Percentiles rank a stretch among this genome's conserved stretches.
These are phyloP conservation scores for Polytrichum formosum DNA, from an alignment of 225 moss, liverwort and hornwort genomes.

Conservation along the genomic window DNA sequence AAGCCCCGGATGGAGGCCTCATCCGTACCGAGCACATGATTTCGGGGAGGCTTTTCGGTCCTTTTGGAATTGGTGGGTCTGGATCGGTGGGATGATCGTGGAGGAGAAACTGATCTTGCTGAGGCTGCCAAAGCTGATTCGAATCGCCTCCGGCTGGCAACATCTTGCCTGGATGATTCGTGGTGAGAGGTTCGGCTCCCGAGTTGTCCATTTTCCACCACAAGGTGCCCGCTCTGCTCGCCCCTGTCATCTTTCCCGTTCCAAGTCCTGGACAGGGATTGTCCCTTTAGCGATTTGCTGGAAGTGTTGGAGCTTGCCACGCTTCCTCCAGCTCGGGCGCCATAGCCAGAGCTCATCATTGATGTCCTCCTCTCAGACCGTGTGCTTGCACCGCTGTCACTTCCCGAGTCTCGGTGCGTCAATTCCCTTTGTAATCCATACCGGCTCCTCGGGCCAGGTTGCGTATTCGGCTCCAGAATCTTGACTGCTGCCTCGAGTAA, in stretches of 20 bases:
- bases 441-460: slow-evolving; percentile 25
- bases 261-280: slow-evolving; percentile 5
- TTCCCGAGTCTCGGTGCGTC: slow-evolving; percentile 7
- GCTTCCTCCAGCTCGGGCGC: slow-evolving; percentile 1
- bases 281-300: slow-evolving; percentile 15
- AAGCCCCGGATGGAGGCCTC: slow-evolving; percentile 48
- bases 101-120: slow-evolving; percentile 9
- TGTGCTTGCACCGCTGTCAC: slow-evolving; percentile 21
- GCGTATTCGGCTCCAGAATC: slow-evolving; percentile 62
- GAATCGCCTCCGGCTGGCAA: background rate
- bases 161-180: slow-evolving; percentile 10
- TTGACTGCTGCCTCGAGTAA: slow-evolving; percentile 77
- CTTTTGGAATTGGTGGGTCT: slow-evolving; percentile 6
- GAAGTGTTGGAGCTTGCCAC: slow-evolving; percentile 10
- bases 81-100: slow-evolving; percentile 3
- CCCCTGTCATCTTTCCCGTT: slow-evolving; percentile 25
- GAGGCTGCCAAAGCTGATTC: background rate
- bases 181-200: slow-evolving; percentile 1
- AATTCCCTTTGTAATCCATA: background rate
- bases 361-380: slow-evolving; percentile 23
- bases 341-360: background rate
- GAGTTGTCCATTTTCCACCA: slow-evolving; percentile 14
- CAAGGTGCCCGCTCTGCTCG: slow-evolving; percentile 12
- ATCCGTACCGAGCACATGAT: slow-evolving; percentile 23
- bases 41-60: slow-evolving; percentile 20